Percentiles rank a stretch among this genome's conserved stretches.
Conservation (phyloP, 108 stramenopile genomes). For the Pseudonitzschia pungens region DNA sequence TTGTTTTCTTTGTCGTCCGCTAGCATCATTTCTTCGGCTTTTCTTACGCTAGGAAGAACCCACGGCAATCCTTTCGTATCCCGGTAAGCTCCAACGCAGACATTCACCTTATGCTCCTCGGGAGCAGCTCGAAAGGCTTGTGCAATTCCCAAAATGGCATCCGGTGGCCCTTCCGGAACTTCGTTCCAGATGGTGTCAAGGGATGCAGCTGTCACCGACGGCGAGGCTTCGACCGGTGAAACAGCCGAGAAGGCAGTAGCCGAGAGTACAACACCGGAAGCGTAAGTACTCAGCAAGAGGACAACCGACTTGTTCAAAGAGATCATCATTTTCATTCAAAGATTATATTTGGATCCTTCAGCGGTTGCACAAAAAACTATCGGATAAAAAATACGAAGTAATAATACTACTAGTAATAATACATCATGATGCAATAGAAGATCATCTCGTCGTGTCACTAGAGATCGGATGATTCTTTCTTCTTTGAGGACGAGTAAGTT, state of each 20-base stretch:
- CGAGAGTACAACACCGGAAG: neutral
- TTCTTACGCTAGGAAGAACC: constrained; percentile 90
- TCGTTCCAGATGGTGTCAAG: constrained; percentile 30
- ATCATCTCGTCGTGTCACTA: neutral
- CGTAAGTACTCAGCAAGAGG: neutral
- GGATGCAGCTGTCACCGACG: neutral
- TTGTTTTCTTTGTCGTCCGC: constrained; percentile 68
- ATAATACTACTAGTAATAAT: no score
- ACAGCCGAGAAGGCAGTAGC: constrained; percentile 14
- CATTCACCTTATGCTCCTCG: constrained; percentile 84
- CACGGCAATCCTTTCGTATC: constrained; percentile 89
- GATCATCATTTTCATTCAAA: neutral
- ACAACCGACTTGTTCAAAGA: neutral
- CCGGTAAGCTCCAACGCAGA: constrained; percentile 96
- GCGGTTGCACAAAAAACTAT: no score
- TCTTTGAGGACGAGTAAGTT: neutral
- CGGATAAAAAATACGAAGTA: no score
- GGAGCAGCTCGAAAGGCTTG: constrained; percentile 91
- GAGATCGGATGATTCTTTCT: neutral
- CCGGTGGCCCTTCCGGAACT: constrained; percentile 90
- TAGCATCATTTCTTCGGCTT: constrained; percentile 85
- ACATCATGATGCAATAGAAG: no score
- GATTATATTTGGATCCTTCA: neutral
- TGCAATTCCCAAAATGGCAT: constrained; percentile 96
- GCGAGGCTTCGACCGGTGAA: constrained; percentile 10